Evolutionary conservation across 2,329 filamentous ascomycete genomes (phyloP).

Genomic region (Xylariaceae sp.): DNA sequence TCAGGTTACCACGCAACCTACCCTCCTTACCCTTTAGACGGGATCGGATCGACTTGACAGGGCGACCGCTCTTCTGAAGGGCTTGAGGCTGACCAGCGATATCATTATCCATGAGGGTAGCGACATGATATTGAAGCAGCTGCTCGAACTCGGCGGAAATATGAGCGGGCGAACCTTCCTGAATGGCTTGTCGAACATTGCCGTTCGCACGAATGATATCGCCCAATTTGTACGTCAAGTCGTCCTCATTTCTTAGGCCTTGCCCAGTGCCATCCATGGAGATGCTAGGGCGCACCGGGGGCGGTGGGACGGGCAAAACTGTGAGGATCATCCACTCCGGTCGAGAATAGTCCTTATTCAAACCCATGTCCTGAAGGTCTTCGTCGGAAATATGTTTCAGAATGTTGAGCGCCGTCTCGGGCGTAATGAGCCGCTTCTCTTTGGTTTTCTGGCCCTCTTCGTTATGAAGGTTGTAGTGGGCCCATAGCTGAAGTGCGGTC

Average conservation of each 20-base stretch:
- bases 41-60: constrained; percentile 94
- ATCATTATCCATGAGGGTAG: constrained; percentile 99
- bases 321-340: constrained; percentile 99
- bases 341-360: constrained; percentile 92
- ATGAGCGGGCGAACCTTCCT: constrained; percentile 89
- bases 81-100: constrained; percentile 94
- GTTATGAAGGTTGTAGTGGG: constrained; percentile 72
- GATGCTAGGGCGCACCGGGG: constrained; percentile 94
- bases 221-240: constrained; percentile 98
- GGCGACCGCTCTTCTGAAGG: constrained; percentile 93
- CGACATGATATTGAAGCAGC: constrained; percentile 94
- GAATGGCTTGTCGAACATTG: constrained; percentile 87
- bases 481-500: constrained; percentile 81
- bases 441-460: constrained; percentile 75
- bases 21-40: constrained; percentile 99
- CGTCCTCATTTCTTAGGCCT: constrained; percentile 93
- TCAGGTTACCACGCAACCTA: constrained; percentile 95
- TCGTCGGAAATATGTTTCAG: constrained; percentile 82
- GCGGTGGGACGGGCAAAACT: constrained; percentile 91
- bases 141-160: constrained; percentile 89
- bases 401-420: constrained; percentile 82
- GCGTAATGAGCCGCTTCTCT: constrained; percentile 81
- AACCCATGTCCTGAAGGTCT: constrained; percentile 82
- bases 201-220: constrained; percentile 98
- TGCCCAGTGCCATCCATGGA: constrained; percentile 93